phyloP scores from a whole-genome alignment of 1,284 basidiomycete genomes.

The Puccinia triticina region DNA sequence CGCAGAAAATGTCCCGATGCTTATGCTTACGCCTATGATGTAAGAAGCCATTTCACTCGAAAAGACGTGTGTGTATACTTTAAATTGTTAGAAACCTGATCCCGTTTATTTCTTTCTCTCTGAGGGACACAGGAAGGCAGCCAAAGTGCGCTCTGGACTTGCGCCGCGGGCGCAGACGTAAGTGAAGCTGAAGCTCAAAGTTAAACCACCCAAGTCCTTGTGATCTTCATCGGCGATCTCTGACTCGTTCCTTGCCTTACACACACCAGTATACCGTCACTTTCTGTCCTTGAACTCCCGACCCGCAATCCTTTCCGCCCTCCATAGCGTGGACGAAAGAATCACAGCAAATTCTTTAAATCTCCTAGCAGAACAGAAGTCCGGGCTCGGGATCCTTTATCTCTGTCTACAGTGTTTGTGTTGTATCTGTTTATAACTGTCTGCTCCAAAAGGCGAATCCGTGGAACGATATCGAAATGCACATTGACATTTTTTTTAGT shows the following conservation, averaged over 20 bases:
- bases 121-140: conserved; percentile 30
- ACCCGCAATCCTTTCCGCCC: too few relatives aligned
- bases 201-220: background rate
- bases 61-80: background rate
- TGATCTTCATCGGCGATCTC: background rate
- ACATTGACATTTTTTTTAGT: too few relatives aligned
- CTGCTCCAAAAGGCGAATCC: too few relatives aligned
- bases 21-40: conserved; percentile 54
- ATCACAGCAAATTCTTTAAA: too few relatives aligned
- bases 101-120: background rate
- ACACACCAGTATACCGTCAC: conserved; percentile 23
- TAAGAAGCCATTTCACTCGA: conserved; percentile 6
- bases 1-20: conserved; percentile 48
- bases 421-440: too few relatives aligned
- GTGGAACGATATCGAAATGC: too few relatives aligned
- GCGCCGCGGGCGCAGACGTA: background rate
- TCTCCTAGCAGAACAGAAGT: too few relatives aligned
- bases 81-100: background rate
- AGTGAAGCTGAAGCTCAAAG: background rate
- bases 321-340: too few relatives aligned
- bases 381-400: too few relatives aligned
- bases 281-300: conserved; percentile 12
- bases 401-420: too few relatives aligned
- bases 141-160: conserved; percentile 41
- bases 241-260: background rate